Evolutionary conservation across 495 filamentous ascomycete species (phyloP), one percentile per base, ranked within the genome.

Genomic region (Penicillium dipodomyicola): DNA sequence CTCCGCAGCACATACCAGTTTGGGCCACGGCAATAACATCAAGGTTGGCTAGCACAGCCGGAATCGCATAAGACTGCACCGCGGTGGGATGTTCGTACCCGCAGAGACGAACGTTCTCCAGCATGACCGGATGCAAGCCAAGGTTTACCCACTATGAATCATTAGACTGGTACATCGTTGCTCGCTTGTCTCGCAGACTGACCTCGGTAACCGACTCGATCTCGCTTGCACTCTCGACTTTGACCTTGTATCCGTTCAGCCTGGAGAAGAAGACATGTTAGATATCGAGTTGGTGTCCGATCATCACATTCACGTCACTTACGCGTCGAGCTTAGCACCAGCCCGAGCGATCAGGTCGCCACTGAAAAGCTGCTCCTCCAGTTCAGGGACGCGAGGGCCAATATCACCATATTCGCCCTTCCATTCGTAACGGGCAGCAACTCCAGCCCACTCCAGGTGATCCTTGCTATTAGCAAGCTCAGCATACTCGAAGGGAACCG

Each of bases 11-110:
- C 84, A 69, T 73, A 96, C 93, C 94, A 40, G 94, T 98, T 68
- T 97, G 93, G 6, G 94, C 90, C 62, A 91, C 84, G 2, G 83
- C 93, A 54, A 97, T 87, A 43, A 97, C 67, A 66, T 98, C 94
- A 58, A 86, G 77, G 6, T 86, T 84, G 33, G 80, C 68, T 9
- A 84, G 64, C 41, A 97, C 82, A 0, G 91, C 85, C 0, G 94
- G 92, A 22, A 98, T 80, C 39, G 80, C 82, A 65, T 91, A 97
- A 12, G 81, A 77, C 67, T 98, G 94, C 46, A 98, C 92, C 0
- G 91, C 87, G 12, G 94, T 97, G 0, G 94, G 92, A 3, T 76
- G 60, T 2, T 73, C 60, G 59, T 88, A 90, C 2, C 82, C 78
- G 37, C 84, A 84, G 2, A 92, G 78, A 57, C 82, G 58, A 33